phyloP scores from a whole-genome alignment of 2,329 filamentous ascomycete genomes.

The Colletotrichum navitas region DNA sequence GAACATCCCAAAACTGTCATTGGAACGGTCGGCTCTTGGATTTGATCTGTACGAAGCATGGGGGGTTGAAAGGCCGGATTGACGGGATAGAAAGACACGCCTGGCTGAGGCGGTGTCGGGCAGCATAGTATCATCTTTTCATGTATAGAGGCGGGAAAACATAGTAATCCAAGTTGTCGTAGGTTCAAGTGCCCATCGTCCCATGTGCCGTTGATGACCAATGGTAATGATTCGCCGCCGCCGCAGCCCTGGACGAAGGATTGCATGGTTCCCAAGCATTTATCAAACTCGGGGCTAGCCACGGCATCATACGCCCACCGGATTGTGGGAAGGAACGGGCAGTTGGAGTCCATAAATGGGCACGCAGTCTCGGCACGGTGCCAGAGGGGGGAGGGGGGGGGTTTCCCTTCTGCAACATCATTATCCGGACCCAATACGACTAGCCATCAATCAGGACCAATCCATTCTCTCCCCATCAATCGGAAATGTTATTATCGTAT shows the following conservation, averaged over 20 bases:
- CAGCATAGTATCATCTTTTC: slow-evolving; percentile 13
- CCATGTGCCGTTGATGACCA: too few relatives aligned
- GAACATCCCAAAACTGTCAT: neutral
- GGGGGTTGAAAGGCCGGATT: neutral
- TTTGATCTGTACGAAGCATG: slow-evolving; percentile 23
- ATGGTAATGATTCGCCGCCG: neutral
- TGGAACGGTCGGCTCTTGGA: neutral
- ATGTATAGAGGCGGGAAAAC: neutral
- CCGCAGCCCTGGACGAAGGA: too few relatives aligned
- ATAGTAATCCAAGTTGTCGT: slow-evolving; percentile 29
- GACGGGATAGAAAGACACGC: neutral
- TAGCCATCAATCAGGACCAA: too few relatives aligned
- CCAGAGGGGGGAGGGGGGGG: too few relatives aligned
- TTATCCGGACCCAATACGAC: too few relatives aligned
- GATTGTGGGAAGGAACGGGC: too few relatives aligned
- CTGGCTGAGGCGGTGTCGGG: neutral
- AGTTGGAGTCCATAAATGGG: too few relatives aligned
- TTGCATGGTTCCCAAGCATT: too few relatives aligned
- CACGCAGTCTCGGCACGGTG: too few relatives aligned
- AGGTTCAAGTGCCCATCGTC: neutral
- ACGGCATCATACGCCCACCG: neutral
- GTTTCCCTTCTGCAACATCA: too few relatives aligned
- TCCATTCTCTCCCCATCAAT: too few relatives aligned
- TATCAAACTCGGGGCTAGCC: neutral
- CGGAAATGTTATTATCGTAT: too few relatives aligned